These are phyloP conservation scores for Rhododendron henanense DNA, from an alignment of 148 eudicot genomes.

Conservation along the genomic window DNA sequence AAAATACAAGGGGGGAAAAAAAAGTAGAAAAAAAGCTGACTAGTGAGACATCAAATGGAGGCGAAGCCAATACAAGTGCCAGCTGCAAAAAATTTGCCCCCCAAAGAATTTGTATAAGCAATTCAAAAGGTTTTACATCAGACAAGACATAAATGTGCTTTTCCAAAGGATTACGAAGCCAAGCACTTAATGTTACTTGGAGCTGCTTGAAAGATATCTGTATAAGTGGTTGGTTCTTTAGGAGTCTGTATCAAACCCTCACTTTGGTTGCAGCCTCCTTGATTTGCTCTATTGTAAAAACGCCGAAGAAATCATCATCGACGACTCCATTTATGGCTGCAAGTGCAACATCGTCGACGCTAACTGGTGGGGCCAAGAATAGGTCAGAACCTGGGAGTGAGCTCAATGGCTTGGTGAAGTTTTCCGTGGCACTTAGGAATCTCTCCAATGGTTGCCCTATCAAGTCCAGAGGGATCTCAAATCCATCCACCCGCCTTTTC, in stretches of 20 bases:
- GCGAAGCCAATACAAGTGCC: neutral
- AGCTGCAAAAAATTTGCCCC: neutral
- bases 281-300: conserved; percentile 86
- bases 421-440: conserved; percentile 56
- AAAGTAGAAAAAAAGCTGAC: neutral
- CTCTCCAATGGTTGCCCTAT: conserved; percentile 84
- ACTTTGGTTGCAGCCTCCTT: conserved; percentile 81
- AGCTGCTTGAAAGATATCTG: neutral
- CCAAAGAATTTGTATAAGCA: conserved; percentile 5
- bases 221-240: neutral
- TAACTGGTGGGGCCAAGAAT: conserved; percentile 84
- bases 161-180: neutral
- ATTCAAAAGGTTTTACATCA: neutral
- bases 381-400: conserved; percentile 88
- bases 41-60: neutral
- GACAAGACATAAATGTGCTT: neutral
- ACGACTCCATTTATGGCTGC: conserved; percentile 68
- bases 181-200: neutral
- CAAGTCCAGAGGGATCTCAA: conserved; percentile 83
- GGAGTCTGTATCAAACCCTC: conserved; percentile 35
- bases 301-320: conserved; percentile 85
- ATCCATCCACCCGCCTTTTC: conserved; percentile 81
- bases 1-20: neutral
- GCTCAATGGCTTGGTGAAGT: conserved; percentile 61
- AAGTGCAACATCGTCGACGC: conserved; percentile 78